A percentile compares a stretch with the other conserved stretches of the same genome.
These are phyloP conservation scores for Chaetomium globosum DNA, from an alignment of 2,329 filamentous ascomycete species.

Conservation along the genomic window DNA sequence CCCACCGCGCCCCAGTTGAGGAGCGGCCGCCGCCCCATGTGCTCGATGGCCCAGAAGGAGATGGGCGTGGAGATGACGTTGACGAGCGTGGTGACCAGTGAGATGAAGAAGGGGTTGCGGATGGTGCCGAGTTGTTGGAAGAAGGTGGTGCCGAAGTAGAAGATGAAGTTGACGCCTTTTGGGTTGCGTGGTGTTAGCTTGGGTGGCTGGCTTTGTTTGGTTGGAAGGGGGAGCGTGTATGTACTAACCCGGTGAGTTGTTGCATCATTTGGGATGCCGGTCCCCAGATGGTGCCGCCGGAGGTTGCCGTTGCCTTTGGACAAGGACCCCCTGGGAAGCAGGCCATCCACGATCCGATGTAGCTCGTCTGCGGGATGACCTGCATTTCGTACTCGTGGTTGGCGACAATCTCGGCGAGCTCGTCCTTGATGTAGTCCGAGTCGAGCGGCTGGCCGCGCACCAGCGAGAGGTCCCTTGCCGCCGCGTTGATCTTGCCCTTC, in stretches of 20 bases:
- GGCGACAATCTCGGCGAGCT: slow-evolving; percentile 73
- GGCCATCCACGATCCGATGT: slow-evolving; percentile 62
- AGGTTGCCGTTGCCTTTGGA: slow-evolving; percentile 57
- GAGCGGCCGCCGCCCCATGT: slow-evolving; percentile 67
- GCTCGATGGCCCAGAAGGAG: slow-evolving; percentile 73
- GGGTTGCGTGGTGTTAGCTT: background rate
- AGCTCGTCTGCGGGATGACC: slow-evolving; percentile 59
- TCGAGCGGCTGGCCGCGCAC: slow-evolving; percentile 67
- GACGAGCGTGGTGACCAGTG: slow-evolving; percentile 73
- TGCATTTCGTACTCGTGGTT: slow-evolving; percentile 71
- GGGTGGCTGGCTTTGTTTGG: background rate
- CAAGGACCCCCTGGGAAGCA: slow-evolving; percentile 61
- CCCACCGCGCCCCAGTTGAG: slow-evolving; percentile 69
- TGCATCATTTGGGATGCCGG: slow-evolving; percentile 64
- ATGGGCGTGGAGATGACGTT: slow-evolving; percentile 73
- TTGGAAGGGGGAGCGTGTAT: background rate
- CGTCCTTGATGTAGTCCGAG: slow-evolving; percentile 67
- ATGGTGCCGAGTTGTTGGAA: slow-evolving; percentile 68
- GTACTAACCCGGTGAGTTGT: slow-evolving; percentile 47
- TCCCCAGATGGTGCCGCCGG: slow-evolving; percentile 61
- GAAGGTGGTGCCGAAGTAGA: slow-evolving; percentile 72
- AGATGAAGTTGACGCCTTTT: slow-evolving; percentile 69
- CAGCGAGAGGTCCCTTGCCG: slow-evolving; percentile 58
- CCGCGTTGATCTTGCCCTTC: slow-evolving; percentile 63
- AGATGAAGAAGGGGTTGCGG: slow-evolving; percentile 69